phyloP scores from a whole-genome alignment of 169 alveolate genomes.

The Plasmodium relictum region DNA sequence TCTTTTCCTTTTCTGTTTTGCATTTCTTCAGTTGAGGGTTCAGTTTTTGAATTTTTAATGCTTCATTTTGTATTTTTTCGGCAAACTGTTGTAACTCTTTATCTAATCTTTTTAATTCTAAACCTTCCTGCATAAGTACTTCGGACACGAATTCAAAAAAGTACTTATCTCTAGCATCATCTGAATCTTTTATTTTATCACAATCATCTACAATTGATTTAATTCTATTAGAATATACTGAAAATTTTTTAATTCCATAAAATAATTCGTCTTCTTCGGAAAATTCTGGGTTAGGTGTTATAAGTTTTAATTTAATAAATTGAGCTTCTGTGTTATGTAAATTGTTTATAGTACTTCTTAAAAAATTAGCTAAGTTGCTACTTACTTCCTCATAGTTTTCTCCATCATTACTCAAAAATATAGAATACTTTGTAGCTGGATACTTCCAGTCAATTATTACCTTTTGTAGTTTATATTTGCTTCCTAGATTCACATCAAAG shows the following conservation, averaged over 20 bases:
- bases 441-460: constrained; percentile 90
- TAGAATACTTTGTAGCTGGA: constrained; percentile 89
- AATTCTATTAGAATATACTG: constrained; percentile 88
- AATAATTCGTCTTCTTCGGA: constrained; percentile 73
- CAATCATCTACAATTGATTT: constrained; percentile 92
- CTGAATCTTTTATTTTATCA: constrained; percentile 86
- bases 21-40: constrained; percentile 70
- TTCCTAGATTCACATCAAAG: constrained; percentile 88
- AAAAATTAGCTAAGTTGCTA: constrained; percentile 78
- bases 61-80: constrained; percentile 74
- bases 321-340: constrained; percentile 81
- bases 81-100: constrained; percentile 59
- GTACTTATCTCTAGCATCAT: constrained; percentile 93
- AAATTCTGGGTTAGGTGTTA: constrained; percentile 86
- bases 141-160: constrained; percentile 90
- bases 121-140: constrained; percentile 84
- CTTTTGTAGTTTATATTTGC: constrained; percentile 83
- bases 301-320: constrained; percentile 80
- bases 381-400: constrained; percentile 58
- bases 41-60: constrained; percentile 58
- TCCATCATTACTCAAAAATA: constrained; percentile 84
- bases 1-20: constrained; percentile 52
- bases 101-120: constrained; percentile 77
- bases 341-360: constrained; percentile 79
- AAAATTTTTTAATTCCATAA: constrained; percentile 89